phyloP scores from a whole-genome alignment of 495 filamentous ascomycete species.

The Xylaria acuta region DNA sequence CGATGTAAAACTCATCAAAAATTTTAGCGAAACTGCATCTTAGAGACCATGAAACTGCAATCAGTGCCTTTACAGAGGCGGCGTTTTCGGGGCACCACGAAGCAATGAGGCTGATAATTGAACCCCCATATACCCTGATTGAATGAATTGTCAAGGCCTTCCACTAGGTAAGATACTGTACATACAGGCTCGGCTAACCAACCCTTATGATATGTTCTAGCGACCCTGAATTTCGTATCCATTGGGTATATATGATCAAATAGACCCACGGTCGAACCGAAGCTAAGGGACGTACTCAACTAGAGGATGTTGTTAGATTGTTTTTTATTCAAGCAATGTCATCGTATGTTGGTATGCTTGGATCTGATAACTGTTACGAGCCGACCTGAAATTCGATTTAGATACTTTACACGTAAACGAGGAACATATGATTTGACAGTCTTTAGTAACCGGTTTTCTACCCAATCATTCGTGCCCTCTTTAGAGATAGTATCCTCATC shows the following conservation, averaged over 20 bases:
- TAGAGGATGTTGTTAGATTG: background rate
- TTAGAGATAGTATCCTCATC: background rate
- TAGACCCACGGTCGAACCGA: background rate
- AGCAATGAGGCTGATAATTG: background rate
- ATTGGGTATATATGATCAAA: background rate
- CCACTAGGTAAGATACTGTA: no score
- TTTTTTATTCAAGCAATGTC: no score
- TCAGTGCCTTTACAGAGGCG: background rate
- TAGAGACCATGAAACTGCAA: background rate
- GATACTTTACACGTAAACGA: no score
- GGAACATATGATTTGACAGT: background rate
- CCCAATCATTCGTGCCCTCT: background rate
- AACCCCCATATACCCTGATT: background rate
- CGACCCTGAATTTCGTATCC: background rate
- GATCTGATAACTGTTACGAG: background rate
- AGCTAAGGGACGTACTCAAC: background rate
- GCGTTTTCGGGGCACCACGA: background rate
- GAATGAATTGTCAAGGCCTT: background rate
- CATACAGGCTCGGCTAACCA: background rate
- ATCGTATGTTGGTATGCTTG: background rate
- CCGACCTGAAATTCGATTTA: background rate
- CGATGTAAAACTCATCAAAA: background rate
- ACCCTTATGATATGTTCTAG: background rate
- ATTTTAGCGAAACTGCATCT: background rate
- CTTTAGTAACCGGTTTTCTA: background rate